These are phyloP conservation scores for Athelia psychrophila DNA, from an alignment of 1,284 basidiomycete species.

Conservation along the genomic window DNA sequence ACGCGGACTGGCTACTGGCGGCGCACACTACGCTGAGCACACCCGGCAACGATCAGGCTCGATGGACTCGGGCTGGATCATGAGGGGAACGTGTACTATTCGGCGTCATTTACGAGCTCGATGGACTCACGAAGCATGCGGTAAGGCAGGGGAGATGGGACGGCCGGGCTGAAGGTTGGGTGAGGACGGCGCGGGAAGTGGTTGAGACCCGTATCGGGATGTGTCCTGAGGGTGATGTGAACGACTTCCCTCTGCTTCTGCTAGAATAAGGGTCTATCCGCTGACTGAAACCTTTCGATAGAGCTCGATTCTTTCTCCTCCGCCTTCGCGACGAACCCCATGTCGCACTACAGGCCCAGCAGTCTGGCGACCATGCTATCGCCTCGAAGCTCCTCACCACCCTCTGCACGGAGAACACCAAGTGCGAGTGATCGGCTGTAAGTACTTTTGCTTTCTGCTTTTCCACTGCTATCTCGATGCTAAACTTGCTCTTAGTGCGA, in stretches of 20 bases:
- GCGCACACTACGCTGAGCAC: conserved; percentile 91
- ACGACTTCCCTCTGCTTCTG: conserved; percentile 25
- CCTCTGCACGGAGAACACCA: no score
- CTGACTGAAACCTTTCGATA: conserved; percentile 5
- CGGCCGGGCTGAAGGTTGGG: no score
- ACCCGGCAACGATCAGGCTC: conserved; percentile 76
- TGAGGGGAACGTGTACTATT: no score
- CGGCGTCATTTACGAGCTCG: conserved; percentile 85
- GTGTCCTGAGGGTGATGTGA: conserved; percentile 80
- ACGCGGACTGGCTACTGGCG: conserved; percentile 80
- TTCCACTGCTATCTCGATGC: no score
- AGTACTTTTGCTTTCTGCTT: no score
- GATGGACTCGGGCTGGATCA: conserved; percentile 73
- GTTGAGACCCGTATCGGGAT: conserved; percentile 78
- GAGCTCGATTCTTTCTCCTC: conserved; percentile 86
- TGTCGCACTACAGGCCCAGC: conserved; percentile 55
- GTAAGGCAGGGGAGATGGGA: conserved; percentile 68
- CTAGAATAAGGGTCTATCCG: conserved; percentile 2
- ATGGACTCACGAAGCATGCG: conserved; percentile 78
- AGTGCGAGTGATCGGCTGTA: no score
- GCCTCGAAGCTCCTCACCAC: conserved; percentile 53
- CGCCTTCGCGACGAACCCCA: conserved; percentile 83
- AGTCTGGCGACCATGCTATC: conserved; percentile 35
- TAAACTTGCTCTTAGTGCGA: no score
- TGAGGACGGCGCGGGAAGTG: no score